A percentile compares a stretch with the other conserved stretches of the same genome.
These are phyloP conservation scores for Aureobasidium lini DNA, from an alignment of 2,329 filamentous ascomycete species.

Conservation along the genomic window DNA sequence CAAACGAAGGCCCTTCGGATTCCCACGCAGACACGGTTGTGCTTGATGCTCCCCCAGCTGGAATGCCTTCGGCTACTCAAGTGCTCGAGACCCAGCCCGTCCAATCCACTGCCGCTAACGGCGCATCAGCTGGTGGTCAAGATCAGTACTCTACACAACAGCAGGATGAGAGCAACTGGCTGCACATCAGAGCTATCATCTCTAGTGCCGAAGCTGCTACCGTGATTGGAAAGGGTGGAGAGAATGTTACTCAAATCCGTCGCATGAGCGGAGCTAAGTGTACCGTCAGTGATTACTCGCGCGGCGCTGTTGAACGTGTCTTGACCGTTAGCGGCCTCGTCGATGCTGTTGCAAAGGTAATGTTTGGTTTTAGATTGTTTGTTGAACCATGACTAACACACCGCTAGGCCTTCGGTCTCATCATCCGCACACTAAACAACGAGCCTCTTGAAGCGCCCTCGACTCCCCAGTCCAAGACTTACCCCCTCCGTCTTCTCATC, in stretches of 20 bases:
- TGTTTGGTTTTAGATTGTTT: constrained; percentile 20
- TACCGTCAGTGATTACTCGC: constrained; percentile 96
- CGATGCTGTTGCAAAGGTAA: constrained; percentile 91
- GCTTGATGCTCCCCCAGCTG: constrained; percentile 54
- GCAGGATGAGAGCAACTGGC: constrained; percentile 91
- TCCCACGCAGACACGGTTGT: constrained; percentile 63
- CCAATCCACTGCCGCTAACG: constrained; percentile 48
- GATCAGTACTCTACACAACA: constrained; percentile 29
- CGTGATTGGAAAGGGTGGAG: constrained; percentile 95
- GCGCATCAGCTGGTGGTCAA: constrained; percentile 44
- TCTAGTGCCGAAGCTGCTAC: constrained; percentile 96
- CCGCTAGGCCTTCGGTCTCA: constrained; percentile 81
- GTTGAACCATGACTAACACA: constrained; percentile 22
- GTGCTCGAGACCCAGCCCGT: constrained; percentile 51
- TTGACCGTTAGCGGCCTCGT: constrained; percentile 94
- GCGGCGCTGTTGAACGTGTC: constrained; percentile 94
- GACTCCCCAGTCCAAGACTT: constrained; percentile 91
- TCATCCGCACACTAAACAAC: constrained; percentile 96
- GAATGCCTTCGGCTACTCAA: constrained; percentile 32
- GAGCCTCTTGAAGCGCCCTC: constrained; percentile 84
- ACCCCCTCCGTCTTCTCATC: constrained; percentile 88
- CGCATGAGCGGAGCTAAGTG: constrained; percentile 95
- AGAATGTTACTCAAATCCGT: constrained; percentile 96
- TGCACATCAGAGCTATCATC: constrained; percentile 94
- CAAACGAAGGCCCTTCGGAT: constrained; percentile 44